Percentiles rank a stretch among this genome's conserved stretches.
These are phyloP conservation scores for Zygosaccharomyces pseudobailii DNA, from an alignment of 1,139 yeast species.

Conservation along the genomic window DNA sequence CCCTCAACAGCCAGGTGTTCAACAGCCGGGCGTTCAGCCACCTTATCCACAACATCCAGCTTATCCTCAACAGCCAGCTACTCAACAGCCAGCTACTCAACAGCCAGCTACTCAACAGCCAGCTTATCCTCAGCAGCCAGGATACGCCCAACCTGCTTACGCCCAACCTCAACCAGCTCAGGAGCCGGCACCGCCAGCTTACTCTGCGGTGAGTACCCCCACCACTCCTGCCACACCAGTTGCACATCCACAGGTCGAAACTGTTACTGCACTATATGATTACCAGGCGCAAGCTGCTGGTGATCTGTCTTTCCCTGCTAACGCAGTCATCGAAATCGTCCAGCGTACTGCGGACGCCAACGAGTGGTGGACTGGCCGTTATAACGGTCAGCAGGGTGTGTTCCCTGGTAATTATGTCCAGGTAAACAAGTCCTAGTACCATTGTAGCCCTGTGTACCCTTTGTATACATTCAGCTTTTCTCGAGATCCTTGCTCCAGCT, in stretches of 20 bases:
- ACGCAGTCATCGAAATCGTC: conserved; percentile 76
- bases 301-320: conserved; percentile 81
- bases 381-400: conserved; percentile 81
- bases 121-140: conserved; percentile 7
- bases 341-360: conserved; percentile 78
- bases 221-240: conserved; percentile 27
- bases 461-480: background rate
- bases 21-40: background rate
- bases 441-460: background rate
- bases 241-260: conserved; percentile 42
- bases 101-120: conserved; percentile 14
- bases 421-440: conserved; percentile 37
- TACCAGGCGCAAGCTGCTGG: conserved; percentile 85
- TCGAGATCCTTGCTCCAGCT: background rate
- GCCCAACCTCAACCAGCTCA: conserved; percentile 7
- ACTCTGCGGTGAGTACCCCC: conserved; percentile 12
- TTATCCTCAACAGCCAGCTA: conserved; percentile 12
- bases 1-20: conserved; percentile 3
- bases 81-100: background rate
- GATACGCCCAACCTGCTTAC: conserved; percentile 29
- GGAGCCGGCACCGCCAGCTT: conserved; percentile 8
- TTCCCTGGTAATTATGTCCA: conserved; percentile 97
- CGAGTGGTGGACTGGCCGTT: conserved; percentile 98
- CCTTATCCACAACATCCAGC: conserved; percentile 14
- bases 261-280: conserved; percentile 73